These are phyloP conservation scores for Pisolithus tinctorius DNA, from an alignment of 768 basidiomycete genomes.

Conservation along the genomic window DNA sequence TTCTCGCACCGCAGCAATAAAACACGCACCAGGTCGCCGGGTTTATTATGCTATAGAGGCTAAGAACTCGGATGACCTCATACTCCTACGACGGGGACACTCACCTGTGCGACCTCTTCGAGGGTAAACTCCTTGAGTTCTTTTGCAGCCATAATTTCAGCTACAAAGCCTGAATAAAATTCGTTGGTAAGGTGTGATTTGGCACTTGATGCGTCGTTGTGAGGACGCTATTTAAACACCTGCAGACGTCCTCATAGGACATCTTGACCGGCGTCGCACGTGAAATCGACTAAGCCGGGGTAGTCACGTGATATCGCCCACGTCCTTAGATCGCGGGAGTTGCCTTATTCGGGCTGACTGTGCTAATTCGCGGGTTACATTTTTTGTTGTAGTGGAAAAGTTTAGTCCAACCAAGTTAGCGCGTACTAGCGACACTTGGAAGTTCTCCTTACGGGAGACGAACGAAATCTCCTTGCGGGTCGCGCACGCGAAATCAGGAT, in stretches of 20 bases:
- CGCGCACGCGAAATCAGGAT: too few species aligned
- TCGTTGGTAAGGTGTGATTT: neutral
- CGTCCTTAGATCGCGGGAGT: neutral
- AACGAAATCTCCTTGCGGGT: too few species aligned
- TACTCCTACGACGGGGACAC: constrained; percentile 5
- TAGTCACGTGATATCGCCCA: constrained; percentile 1
- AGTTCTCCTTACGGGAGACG: too few species aligned
- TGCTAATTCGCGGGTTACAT: neutral
- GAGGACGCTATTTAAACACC: neutral
- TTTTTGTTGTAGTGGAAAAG: too few species aligned
- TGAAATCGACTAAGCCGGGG: constrained; percentile 1
- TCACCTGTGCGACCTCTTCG: constrained; percentile 54
- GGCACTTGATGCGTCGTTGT: too few species aligned
- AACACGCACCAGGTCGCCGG: constrained; percentile 60
- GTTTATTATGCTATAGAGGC: constrained; percentile 57
- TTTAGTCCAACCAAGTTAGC: too few species aligned
- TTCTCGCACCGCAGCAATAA: neutral
- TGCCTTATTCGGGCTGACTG: neutral
- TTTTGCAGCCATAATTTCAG: constrained; percentile 20
- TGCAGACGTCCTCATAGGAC: constrained; percentile 1
- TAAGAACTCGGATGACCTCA: neutral
- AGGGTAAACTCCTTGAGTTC: constrained; percentile 41
- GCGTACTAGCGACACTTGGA: too few species aligned
- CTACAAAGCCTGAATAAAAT: neutral
- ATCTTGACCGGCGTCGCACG: neutral